Evolutionary conservation across 805 yeast genomes (phyloP).

Genomic region (Wickerhamiella allomyrinae): DNA sequence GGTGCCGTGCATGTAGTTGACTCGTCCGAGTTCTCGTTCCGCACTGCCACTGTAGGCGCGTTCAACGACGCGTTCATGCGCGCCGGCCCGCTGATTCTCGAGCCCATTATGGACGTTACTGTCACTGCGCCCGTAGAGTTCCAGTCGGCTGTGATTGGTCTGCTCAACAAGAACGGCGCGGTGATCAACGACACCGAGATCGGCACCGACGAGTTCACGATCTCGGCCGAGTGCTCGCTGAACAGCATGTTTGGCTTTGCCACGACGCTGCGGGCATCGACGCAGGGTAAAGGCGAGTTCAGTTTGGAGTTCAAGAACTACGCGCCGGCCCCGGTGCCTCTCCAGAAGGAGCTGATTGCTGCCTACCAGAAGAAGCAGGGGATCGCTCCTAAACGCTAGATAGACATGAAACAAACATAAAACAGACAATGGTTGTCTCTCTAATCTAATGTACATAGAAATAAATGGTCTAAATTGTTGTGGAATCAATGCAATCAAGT

Average conservation of each 20-base stretch:
- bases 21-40: constrained; percentile 89
- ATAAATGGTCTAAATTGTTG: too few relatives aligned
- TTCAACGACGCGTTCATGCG: constrained; percentile 80
- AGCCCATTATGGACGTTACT: constrained; percentile 90
- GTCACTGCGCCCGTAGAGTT: constrained; percentile 92
- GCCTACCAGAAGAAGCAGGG: constrained; percentile 49
- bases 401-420: too few relatives aligned
- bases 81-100: constrained; percentile 77
- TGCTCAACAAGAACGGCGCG: constrained; percentile 84
- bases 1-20: constrained; percentile 97
- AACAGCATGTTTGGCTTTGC: constrained; percentile 95
- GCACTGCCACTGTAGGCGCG: constrained; percentile 82
- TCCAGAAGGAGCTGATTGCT: constrained; percentile 80
- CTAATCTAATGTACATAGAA: too few relatives aligned
- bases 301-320: constrained; percentile 88
- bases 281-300: constrained; percentile 99
- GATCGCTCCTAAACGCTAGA: constrained; percentile 9
- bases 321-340: constrained; percentile 77
- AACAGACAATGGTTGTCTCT: too few relatives aligned
- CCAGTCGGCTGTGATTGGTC: constrained; percentile 85
- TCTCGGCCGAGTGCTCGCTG: constrained; percentile 90
- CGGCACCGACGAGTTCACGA: constrained; percentile 85
- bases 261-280: constrained; percentile 83
- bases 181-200: constrained; percentile 88
- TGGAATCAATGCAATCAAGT: constrained; percentile 33